Percentiles rank a stretch among this genome's conserved stretches.
phyloP scores from a whole-genome alignment of 306 rosid species.

The Mimosa pudica region DNA sequence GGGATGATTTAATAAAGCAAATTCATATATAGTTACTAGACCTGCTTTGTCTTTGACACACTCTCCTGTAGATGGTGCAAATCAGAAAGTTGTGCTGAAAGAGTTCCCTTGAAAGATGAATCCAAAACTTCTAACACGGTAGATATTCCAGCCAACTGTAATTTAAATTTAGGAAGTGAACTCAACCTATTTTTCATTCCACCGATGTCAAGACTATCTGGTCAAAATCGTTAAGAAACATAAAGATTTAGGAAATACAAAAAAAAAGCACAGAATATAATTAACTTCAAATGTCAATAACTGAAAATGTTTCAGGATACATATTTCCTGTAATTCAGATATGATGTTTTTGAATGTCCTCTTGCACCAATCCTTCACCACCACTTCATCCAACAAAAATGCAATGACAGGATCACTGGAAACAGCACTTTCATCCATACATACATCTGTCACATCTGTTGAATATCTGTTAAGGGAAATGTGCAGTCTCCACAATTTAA shows the following conservation, averaged over 20 bases:
- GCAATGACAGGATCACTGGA: constrained; percentile 98
- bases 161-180: constrained; percentile 69
- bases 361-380: constrained; percentile 99
- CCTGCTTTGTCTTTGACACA: constrained; percentile 89
- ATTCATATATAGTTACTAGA: constrained; percentile 32
- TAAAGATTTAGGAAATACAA: constrained; percentile 13
- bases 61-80: constrained; percentile 84
- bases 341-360: constrained; percentile 69
- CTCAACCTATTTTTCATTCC: constrained; percentile 59
- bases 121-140: constrained; percentile 90
- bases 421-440: constrained; percentile 98
- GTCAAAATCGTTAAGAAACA: constrained; percentile 44
- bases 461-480: constrained; percentile 62
- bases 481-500: constrained; percentile 9
- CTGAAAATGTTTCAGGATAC: constrained; percentile 66
- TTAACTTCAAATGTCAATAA: constrained; percentile 29
- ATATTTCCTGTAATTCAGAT: constrained; percentile 72
- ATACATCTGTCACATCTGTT: constrained; percentile 94
- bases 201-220: constrained; percentile 64
- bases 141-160: constrained; percentile 73
- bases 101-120: constrained; percentile 81
- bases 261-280: constrained; percentile 10
- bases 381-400: constrained; percentile 99
- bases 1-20: constrained; percentile 27
- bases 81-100: constrained; percentile 83